A percentile compares a stretch with the other conserved stretches of the same genome.
phyloP scores from a whole-genome alignment of 805 yeast genomes.

The Candida peoriensis region DNA sequence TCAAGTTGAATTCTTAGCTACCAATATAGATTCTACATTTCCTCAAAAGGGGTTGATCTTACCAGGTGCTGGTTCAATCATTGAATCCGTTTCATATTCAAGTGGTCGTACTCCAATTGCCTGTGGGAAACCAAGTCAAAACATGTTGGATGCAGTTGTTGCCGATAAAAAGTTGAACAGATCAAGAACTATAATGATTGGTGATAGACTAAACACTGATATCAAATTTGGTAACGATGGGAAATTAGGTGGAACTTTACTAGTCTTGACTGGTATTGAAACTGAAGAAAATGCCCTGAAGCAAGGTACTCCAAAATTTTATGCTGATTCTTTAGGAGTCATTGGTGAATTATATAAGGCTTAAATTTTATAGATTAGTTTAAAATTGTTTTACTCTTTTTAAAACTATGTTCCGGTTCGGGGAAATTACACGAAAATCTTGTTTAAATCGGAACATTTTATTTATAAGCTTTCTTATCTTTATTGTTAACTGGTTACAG shows the following conservation, averaged over 20 bases:
- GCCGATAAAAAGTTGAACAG: constrained; percentile 52
- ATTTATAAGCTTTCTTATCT: too few species aligned
- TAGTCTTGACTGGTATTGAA: constrained; percentile 91
- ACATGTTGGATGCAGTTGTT: constrained; percentile 86
- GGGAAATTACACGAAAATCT: too few species aligned
- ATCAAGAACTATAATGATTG: constrained; percentile 78
- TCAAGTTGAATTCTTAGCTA: constrained; percentile 74
- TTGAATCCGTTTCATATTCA: constrained; percentile 69
- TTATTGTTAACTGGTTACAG: too few species aligned
- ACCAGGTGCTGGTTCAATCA: constrained; percentile 94
- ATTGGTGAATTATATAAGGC: constrained; percentile 58
- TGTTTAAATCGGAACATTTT: too few species aligned
- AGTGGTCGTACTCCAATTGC: constrained; percentile 82
- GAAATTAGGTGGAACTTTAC: constrained; percentile 76
- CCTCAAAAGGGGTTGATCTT: constrained; percentile 82
- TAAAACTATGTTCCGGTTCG: too few species aligned
- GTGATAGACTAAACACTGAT: constrained; percentile 93
- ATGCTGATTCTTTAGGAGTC: constrained; percentile 51
- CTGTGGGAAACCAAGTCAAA: constrained; percentile 88
- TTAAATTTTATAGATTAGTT: neutral
- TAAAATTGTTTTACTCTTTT: neutral
- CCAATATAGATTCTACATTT: constrained; percentile 92
- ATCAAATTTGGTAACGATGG: constrained; percentile 88
- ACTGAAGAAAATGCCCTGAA: constrained; percentile 55
- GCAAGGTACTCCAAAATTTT: constrained; percentile 54